Evolutionary conservation across 176 grass and related monocot genomes (phyloP).

Genomic region (Sorghum bicolor): DNA sequence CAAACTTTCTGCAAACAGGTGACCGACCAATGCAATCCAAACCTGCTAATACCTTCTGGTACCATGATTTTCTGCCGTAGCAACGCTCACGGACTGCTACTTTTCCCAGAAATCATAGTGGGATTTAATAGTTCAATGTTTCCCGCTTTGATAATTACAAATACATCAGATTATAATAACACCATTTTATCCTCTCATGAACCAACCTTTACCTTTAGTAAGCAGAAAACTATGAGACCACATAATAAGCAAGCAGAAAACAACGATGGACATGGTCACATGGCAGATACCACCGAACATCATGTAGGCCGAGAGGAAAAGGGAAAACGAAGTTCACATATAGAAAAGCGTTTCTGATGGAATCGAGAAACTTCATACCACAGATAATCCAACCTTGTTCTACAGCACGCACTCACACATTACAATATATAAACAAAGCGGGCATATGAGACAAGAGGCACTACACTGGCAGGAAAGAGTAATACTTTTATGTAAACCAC

Average conservation of each 20-base stretch:
- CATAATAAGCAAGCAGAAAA: background rate
- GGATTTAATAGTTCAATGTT: no score
- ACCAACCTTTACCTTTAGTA: background rate
- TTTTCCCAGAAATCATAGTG: no score
- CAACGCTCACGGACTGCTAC: no score
- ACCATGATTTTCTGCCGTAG: no score
- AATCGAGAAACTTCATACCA: conserved; percentile 5
- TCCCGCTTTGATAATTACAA: no score
- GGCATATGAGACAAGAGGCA: background rate
- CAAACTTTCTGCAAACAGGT: no score
- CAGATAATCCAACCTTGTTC: conserved; percentile 26
- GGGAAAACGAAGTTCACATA: background rate
- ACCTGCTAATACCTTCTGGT: no score
- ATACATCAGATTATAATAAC: background rate
- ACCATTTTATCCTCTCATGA: background rate
- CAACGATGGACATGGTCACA: no score
- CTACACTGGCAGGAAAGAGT: conserved; percentile 9
- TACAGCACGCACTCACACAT: conserved; percentile 24
- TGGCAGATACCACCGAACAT: background rate
- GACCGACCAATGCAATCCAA: no score
- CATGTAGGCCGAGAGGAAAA: background rate
- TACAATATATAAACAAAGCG: conserved; percentile 29
- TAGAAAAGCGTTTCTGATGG: background rate
- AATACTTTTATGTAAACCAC: conserved; percentile 26
- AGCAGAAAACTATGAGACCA: background rate